Conservation (phyloP, 169 alveolate species). For the Plasmodium coatneyi region DNA sequence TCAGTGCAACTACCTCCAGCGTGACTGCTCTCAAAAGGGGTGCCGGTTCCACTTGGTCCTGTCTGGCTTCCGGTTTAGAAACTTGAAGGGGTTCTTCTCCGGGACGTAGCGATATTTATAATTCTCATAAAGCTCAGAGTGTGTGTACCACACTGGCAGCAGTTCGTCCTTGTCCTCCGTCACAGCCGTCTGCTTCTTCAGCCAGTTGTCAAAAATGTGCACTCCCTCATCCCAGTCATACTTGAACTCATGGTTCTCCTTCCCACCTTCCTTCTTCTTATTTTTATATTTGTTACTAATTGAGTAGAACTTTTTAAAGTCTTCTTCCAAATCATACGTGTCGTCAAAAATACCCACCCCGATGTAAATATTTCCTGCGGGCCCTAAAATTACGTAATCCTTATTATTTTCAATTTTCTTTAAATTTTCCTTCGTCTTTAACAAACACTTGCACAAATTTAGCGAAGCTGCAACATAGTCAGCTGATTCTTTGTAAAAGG, state of each 20-base stretch:
- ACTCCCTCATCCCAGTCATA: conserved; percentile 92
- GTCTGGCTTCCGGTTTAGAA: conserved; percentile 77
- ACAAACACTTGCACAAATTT: conserved; percentile 77
- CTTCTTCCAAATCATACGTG: conserved; percentile 67
- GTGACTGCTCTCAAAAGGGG: conserved; percentile 57
- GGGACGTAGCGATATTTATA: conserved; percentile 87
- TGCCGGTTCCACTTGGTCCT: conserved; percentile 78
- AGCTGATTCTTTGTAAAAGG: conserved; percentile 85
- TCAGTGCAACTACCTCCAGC: background rate
- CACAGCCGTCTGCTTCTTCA: conserved; percentile 86
- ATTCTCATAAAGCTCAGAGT: conserved; percentile 85
- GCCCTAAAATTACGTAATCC: conserved; percentile 88
- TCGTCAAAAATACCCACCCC: conserved; percentile 89
- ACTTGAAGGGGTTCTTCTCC: conserved; percentile 86
- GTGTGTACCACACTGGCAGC: conserved; percentile 80
- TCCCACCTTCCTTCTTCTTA: conserved; percentile 8
- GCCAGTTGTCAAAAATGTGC: conserved; percentile 87
- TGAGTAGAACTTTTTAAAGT: conserved; percentile 63
- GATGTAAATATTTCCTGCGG: conserved; percentile 88
- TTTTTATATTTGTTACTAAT: conserved; percentile 73
- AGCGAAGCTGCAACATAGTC: conserved; percentile 83
- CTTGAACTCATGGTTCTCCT: conserved; percentile 63
- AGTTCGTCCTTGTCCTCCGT: conserved; percentile 83
- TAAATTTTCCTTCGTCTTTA: conserved; percentile 57
- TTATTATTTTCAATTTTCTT: conserved; percentile 77